A percentile compares a stretch with the other conserved stretches of the same genome.
These are phyloP conservation scores for Naganishia vaughanmartiniae DNA, from an alignment of 768 basidiomycete species.

Conservation along the genomic window DNA sequence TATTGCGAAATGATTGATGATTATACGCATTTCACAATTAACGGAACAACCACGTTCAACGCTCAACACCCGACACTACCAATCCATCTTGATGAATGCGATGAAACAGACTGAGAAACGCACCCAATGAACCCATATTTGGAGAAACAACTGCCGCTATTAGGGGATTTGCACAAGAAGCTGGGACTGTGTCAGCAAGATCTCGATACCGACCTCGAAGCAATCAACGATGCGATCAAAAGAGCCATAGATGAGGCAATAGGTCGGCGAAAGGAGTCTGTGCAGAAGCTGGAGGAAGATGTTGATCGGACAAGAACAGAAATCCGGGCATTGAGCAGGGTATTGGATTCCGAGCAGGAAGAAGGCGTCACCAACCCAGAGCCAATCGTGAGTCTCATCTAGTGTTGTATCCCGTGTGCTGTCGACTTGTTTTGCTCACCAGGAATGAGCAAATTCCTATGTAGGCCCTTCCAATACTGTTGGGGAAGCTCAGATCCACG, in stretches of 20 bases:
- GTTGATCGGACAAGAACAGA: slow-evolving; percentile 18
- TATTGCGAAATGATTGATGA: neutral
- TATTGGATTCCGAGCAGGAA: slow-evolving; percentile 13
- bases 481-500: slow-evolving; percentile 5
- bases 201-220: slow-evolving; percentile 24
- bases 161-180: slow-evolving; percentile 26
- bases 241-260: slow-evolving; percentile 30
- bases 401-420: neutral
- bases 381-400: neutral
- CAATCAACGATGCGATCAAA: slow-evolving; percentile 31
- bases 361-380: neutral
- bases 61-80: neutral
- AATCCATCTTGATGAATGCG: neutral
- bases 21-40: neutral
- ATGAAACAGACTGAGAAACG: slow-evolving; percentile 6
- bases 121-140: slow-evolving; percentile 27
- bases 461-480: slow-evolving; percentile 23
- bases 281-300: slow-evolving; percentile 24
- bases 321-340: slow-evolving; percentile 21
- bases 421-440: neutral
- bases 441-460: neutral
- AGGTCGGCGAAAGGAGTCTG: slow-evolving; percentile 19
- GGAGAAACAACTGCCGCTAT: slow-evolving; percentile 26
- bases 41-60: neutral
- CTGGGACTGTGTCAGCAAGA: slow-evolving; percentile 24